A percentile compares a stretch with the other conserved stretches of the same genome.
These are phyloP conservation scores for Colletotrichum kahawae DNA, from an alignment of 2,329 filamentous ascomycete species.

Conservation along the genomic window DNA sequence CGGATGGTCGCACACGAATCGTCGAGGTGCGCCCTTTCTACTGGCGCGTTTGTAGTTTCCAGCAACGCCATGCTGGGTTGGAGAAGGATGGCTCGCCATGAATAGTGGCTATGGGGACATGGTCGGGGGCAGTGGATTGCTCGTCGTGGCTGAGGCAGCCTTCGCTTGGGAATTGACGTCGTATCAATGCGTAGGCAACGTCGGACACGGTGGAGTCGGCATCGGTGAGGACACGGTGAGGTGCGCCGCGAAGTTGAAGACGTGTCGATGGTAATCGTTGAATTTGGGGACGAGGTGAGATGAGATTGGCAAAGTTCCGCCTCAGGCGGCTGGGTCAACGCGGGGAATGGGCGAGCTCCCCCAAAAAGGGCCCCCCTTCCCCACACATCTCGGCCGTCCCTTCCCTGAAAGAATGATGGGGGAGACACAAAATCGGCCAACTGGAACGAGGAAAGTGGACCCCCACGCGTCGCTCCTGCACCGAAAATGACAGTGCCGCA, in stretches of 20 bases:
- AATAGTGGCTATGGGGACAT: conserved; percentile 1
- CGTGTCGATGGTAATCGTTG: background rate
- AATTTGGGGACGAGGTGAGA: background rate
- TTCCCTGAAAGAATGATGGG: background rate
- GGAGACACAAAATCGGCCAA: background rate
- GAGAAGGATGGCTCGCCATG: conserved; percentile 10
- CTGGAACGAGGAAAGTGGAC: background rate
- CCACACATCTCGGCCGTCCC: background rate
- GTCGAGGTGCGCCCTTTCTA: conserved; percentile 53
- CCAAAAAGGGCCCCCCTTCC: conserved; percentile 5
- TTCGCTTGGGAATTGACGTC: background rate
- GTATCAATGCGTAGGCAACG: background rate
- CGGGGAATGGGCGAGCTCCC: background rate
- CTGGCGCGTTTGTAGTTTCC: conserved; percentile 55
- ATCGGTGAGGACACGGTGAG: background rate
- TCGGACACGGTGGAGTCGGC: background rate
- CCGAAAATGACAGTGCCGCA: background rate
- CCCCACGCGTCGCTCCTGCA: background rate
- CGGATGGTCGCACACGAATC: conserved; percentile 69
- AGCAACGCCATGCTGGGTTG: conserved; percentile 12
- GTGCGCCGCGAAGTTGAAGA: background rate
- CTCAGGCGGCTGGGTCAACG: background rate
- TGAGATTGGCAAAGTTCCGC: background rate
- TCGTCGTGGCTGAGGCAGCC: background rate
- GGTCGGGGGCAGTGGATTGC: background rate